A percentile compares a stretch with the other conserved stretches of the same genome.
phyloP scores from a whole-genome alignment of 2,329 filamentous ascomycete species.

The Verticillium alfalfae region DNA sequence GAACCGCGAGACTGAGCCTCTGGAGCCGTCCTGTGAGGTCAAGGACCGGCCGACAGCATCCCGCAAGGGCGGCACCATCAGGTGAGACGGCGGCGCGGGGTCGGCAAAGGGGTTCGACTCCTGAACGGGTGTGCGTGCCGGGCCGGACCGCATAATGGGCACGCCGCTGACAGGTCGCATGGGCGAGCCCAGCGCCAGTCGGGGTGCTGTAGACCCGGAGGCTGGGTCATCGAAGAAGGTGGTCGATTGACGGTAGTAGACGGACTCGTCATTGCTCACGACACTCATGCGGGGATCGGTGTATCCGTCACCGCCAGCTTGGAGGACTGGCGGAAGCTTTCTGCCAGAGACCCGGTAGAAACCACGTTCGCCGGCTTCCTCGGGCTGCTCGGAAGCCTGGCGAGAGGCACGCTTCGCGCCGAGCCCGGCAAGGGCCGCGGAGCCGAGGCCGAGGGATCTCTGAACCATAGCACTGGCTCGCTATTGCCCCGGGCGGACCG shows the following conservation, averaged over 20 bases:
- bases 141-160: conserved; percentile 59
- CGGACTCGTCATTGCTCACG: conserved; percentile 42
- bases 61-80: conserved; percentile 15
- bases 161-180: conserved; percentile 58
- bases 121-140: conserved; percentile 56
- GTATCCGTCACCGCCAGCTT: conserved; percentile 59
- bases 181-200: conserved; percentile 48
- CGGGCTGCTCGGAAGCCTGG: conserved; percentile 17
- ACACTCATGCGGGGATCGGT: conserved; percentile 37
- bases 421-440: conserved; percentile 1
- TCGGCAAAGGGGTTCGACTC: conserved; percentile 45
- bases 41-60: conserved; percentile 32
- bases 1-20: conserved; percentile 30
- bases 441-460: conserved; percentile 30
- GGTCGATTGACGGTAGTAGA: conserved; percentile 49
- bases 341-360: conserved; percentile 62
- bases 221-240: conserved; percentile 27
- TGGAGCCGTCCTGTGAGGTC: conserved; percentile 23
- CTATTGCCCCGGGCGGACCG: conserved; percentile 13
- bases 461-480: conserved; percentile 36
- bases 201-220: conserved; percentile 24
- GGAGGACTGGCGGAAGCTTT: conserved; percentile 58
- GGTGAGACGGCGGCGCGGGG: conserved; percentile 19
- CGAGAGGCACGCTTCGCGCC: conserved; percentile 26
- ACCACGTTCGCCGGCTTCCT: conserved; percentile 43